A percentile compares a stretch with the other conserved stretches of the same genome.
Conservation (phyloP, 2,329 filamentous ascomycete species). For the Rhinocladiella mackenziei region DNA sequence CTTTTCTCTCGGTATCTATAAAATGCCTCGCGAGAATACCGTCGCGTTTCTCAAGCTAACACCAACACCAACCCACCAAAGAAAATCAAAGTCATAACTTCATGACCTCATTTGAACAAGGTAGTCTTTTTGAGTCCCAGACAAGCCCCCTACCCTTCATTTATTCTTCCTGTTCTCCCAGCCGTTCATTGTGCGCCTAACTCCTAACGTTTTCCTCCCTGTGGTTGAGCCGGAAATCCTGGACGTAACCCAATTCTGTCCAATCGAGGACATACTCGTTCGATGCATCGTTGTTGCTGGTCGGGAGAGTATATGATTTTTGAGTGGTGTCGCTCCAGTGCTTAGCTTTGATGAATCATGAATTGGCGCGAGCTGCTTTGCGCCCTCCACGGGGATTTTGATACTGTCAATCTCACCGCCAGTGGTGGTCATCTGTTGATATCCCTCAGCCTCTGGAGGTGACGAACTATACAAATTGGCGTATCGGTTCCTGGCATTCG, state of each 20-base stretch:
- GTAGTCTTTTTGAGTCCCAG: neutral
- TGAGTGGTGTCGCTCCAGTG: slow-evolving; percentile 3
- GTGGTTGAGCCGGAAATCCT: slow-evolving; percentile 16
- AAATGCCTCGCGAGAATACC: no score
- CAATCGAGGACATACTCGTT: slow-evolving; percentile 29
- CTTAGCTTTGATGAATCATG: neutral
- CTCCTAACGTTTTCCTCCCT: slow-evolving; percentile 40
- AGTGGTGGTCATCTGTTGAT: neutral
- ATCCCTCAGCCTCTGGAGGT: slow-evolving; percentile 11
- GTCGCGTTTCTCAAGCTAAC: no score
- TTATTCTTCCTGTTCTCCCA: slow-evolving; percentile 34
- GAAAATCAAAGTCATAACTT: no score
- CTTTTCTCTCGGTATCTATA: no score
- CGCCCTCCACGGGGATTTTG: no score
- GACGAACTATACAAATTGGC: slow-evolving; percentile 33
- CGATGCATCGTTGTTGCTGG: slow-evolving; percentile 38
- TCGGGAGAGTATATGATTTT: slow-evolving; percentile 29
- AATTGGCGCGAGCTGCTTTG: neutral
- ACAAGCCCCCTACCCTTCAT: slow-evolving; percentile 2
- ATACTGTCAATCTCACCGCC: no score
- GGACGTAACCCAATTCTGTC: slow-evolving; percentile 24
- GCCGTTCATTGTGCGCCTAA: slow-evolving; percentile 42
- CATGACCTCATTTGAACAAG: no score
- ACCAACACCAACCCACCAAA: no score
- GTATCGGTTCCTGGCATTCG: slow-evolving; percentile 30